phyloP scores from a whole-genome alignment of 495 filamentous ascomycete genomes.

The Cryomyces antarcticus region DNA sequence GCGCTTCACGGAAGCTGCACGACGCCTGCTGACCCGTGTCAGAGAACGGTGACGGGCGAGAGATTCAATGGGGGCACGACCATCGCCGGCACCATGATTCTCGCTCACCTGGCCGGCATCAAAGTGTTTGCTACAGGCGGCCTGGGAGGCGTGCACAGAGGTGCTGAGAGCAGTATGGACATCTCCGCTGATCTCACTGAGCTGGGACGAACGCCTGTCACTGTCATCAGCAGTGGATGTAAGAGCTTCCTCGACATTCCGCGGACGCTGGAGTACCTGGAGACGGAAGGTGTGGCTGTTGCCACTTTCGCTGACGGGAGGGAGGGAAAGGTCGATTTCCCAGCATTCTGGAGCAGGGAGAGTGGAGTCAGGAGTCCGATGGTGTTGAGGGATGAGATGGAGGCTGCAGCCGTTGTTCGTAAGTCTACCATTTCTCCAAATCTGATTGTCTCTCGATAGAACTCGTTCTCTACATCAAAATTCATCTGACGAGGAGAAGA shows the following conservation, averaged over 20 bases:
- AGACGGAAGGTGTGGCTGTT: slow-evolving; percentile 78
- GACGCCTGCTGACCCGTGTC: background rate
- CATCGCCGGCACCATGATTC: slow-evolving; percentile 76
- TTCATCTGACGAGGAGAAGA: slow-evolving; percentile 20
- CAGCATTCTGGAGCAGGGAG: slow-evolving; percentile 75
- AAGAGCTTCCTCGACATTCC: slow-evolving; percentile 93
- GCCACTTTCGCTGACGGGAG: slow-evolving; percentile 73
- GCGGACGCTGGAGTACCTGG: slow-evolving; percentile 77
- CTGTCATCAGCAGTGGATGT: slow-evolving; percentile 75
- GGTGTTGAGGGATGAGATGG: slow-evolving; percentile 46
- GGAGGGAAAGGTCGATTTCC: slow-evolving; percentile 46
- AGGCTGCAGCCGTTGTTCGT: slow-evolving; percentile 77
- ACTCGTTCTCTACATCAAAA: background rate
- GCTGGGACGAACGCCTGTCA: slow-evolving; percentile 74
- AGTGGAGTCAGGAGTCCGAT: slow-evolving; percentile 64
- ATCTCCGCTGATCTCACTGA: slow-evolving; percentile 91
- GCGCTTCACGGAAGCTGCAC: too few relatives aligned
- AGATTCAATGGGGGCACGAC: slow-evolving; percentile 76
- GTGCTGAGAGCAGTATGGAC: slow-evolving; percentile 70
- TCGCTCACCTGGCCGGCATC: slow-evolving; percentile 76
- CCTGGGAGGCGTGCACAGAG: slow-evolving; percentile 80
- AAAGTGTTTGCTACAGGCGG: slow-evolving; percentile 79
- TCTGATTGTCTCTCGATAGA: too few relatives aligned
- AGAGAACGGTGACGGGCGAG: slow-evolving; percentile 23
- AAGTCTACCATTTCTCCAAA: slow-evolving; percentile 14